Conservation (phyloP, 257 asterid species). For the Primulina eburnea region DNA sequence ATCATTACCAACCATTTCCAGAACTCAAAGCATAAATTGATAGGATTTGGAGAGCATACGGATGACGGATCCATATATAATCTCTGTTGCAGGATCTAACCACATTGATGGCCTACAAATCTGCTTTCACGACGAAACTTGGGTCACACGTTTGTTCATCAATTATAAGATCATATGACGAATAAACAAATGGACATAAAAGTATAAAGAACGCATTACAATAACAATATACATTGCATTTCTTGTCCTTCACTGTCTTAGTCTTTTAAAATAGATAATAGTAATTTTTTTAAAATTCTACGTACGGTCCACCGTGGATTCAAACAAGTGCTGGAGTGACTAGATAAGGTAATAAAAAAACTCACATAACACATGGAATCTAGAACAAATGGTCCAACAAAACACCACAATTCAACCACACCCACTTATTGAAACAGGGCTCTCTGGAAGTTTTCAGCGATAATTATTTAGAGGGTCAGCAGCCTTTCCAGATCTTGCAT, state of each 20-base stretch:
- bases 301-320: too few relatives aligned
- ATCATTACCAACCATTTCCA: slow-evolving; percentile 66
- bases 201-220: too few relatives aligned
- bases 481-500: slow-evolving; percentile 77
- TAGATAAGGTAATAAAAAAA: too few relatives aligned
- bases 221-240: too few relatives aligned
- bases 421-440: background rate
- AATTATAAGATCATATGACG: too few relatives aligned
- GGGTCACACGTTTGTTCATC: background rate
- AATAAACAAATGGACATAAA: too few relatives aligned
- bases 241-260: too few relatives aligned
- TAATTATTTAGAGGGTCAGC: slow-evolving; percentile 51
- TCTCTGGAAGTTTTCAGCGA: slow-evolving; percentile 26
- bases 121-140: background rate
- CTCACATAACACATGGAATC: background rate
- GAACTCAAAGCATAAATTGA: slow-evolving; percentile 37
- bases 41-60: slow-evolving; percentile 79
- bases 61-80: slow-evolving; percentile 91
- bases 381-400: background rate
- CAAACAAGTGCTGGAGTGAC: too few relatives aligned
- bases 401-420: background rate
- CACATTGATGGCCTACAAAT: background rate
- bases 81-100: slow-evolving; percentile 22
- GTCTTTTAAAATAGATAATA: too few relatives aligned
- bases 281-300: too few relatives aligned